phyloP scores from a whole-genome alignment of 768 basidiomycete genomes.

The Galerina marginata region DNA sequence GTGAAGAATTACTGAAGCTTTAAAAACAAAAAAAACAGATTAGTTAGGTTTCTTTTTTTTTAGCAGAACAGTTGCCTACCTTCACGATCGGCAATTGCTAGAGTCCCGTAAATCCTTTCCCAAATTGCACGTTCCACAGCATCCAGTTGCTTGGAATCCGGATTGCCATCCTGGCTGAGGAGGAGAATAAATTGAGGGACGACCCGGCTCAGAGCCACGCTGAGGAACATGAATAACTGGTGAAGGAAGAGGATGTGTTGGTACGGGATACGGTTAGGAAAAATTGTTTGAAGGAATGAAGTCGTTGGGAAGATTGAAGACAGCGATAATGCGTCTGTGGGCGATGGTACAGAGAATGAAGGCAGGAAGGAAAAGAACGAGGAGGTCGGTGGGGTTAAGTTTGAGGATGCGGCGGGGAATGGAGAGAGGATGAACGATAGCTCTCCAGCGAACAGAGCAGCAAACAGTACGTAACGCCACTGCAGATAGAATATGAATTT shows the following conservation, averaged over 20 bases:
- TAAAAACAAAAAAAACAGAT: neutral
- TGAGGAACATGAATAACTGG: conserved; percentile 76
- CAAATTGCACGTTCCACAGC: conserved; percentile 45
- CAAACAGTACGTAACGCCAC: conserved; percentile 85
- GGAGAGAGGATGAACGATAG: conserved; percentile 69
- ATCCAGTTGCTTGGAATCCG: conserved; percentile 31
- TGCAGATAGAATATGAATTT: conserved; percentile 29
- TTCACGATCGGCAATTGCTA: conserved; percentile 59
- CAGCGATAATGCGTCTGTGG: conserved; percentile 2
- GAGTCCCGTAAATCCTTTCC: conserved; percentile 47
- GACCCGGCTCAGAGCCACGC: conserved; percentile 73
- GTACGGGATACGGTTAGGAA: conserved; percentile 71
- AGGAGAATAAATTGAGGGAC: conserved; percentile 68
- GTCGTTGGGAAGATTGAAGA: conserved; percentile 16
- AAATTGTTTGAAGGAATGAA: conserved; percentile 39
- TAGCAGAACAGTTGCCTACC: conserved; percentile 34
- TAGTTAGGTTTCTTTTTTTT: neutral
- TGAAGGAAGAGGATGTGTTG: conserved; percentile 83
- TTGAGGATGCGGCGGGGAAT: conserved; percentile 41
- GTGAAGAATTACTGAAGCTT: conserved; percentile 59
- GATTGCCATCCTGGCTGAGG: conserved; percentile 14
- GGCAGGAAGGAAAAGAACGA: conserved; percentile 19
- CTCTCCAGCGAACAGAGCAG: conserved; percentile 65
- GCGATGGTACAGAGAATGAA: neutral
- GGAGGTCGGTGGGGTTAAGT: conserved; percentile 50